Conservation (phyloP, 2,329 filamentous ascomycete genomes). For the Gnomoniopsis sp. region DNA sequence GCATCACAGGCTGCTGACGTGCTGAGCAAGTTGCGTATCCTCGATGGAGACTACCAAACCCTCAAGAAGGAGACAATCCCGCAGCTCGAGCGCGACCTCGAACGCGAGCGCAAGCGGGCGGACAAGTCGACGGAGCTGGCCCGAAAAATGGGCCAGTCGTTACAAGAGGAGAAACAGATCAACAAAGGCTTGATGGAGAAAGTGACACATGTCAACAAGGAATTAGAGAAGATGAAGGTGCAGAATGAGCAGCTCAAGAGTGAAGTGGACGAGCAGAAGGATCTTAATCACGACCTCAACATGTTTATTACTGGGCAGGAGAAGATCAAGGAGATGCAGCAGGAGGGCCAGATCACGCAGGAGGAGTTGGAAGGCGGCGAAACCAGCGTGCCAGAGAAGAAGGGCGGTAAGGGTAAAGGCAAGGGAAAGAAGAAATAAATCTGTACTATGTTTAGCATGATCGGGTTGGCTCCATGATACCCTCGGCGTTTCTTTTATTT, state of each 20-base stretch:
- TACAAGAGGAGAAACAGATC: slow-evolving; percentile 84
- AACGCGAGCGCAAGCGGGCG: slow-evolving; percentile 64
- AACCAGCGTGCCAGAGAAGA: slow-evolving; percentile 59
- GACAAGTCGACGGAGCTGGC: slow-evolving; percentile 73
- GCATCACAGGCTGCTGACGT: slow-evolving; percentile 46
- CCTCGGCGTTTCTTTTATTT: neutral
- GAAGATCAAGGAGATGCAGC: slow-evolving; percentile 70
- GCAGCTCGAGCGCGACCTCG: slow-evolving; percentile 68
- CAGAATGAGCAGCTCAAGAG: slow-evolving; percentile 54
- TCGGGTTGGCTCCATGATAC: neutral
- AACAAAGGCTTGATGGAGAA: slow-evolving; percentile 76
- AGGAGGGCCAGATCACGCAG: slow-evolving; percentile 53
- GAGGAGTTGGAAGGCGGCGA: slow-evolving; percentile 75
- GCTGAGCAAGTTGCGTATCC: slow-evolving; percentile 43
- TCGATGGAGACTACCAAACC: slow-evolving; percentile 53
- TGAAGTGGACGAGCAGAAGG: slow-evolving; percentile 71
- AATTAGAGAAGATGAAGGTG: slow-evolving; percentile 54
- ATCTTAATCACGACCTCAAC: slow-evolving; percentile 81
- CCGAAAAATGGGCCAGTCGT: slow-evolving; percentile 68
- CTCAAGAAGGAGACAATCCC: slow-evolving; percentile 58
- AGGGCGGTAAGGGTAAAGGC: slow-evolving; percentile 41
- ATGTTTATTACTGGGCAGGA: slow-evolving; percentile 86
- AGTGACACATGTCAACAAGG: slow-evolving; percentile 70
- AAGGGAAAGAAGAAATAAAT: slow-evolving; percentile 39
- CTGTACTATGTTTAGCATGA: neutral